A percentile compares a stretch with the other conserved stretches of the same genome.
Conservation (phyloP, 371 early-diverging fungal species). For the Mucor indicus region DNA sequence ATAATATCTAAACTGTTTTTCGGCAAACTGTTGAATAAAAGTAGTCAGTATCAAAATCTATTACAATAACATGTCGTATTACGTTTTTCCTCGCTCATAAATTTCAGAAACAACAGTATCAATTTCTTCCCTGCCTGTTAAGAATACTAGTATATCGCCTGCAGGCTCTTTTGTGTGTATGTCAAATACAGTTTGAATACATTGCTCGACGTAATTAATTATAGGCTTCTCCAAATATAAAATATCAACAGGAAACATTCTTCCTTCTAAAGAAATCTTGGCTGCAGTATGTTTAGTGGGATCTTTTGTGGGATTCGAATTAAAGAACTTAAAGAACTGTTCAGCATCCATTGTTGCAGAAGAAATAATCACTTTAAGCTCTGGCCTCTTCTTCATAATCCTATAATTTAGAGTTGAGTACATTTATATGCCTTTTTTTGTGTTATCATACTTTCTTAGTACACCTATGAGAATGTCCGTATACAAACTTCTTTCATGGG, state of each 20-base stretch:
- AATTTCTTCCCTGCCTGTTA: conserved; percentile 86
- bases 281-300: conserved; percentile 51
- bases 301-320: conserved; percentile 34
- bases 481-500: conserved; percentile 87
- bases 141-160: conserved; percentile 83
- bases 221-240: conserved; percentile 59
- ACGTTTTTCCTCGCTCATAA: conserved; percentile 54
- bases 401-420: conserved; percentile 10
- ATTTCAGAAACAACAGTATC: conserved; percentile 59
- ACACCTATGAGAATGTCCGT: conserved; percentile 86
- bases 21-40: conserved; percentile 20
- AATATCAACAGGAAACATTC: conserved; percentile 71
- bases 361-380: conserved; percentile 70
- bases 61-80: not conserved
- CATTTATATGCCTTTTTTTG: not conserved
- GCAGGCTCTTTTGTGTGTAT: conserved; percentile 63
- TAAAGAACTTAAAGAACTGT: conserved; percentile 63
- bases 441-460: conserved; percentile 57
- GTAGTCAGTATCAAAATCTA: not conserved
- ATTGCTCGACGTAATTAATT: conserved; percentile 57
- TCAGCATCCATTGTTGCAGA: conserved; percentile 78
- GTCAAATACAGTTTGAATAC: conserved; percentile 61
- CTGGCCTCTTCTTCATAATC: conserved; percentile 62
- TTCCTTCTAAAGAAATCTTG: conserved; percentile 67
- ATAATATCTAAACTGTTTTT: conserved; percentile 46